Base-by-base conservation (phyloP, 805 yeast species). In the Pichia gijzeniarum region DNA sequence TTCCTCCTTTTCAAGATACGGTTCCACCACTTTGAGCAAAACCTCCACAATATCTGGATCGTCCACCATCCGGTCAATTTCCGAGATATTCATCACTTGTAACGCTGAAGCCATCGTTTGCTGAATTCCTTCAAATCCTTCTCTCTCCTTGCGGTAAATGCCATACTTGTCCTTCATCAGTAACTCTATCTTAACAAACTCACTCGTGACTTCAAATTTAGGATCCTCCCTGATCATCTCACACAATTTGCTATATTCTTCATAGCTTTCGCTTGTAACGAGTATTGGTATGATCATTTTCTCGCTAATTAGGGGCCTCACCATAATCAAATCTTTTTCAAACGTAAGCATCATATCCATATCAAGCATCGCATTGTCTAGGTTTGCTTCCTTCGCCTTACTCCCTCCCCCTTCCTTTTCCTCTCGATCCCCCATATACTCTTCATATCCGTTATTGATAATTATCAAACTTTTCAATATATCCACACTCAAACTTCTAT, bases 391-490 rank as follows among this genome's bases (percentile, higher is more conserved):
- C 7, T 5, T 16, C 4, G n/a, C 7, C 13, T n/a, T 4, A 14
- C 9, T 10, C 17, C 33, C 16, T 39, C 33, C 12, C 3, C 13
- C 13, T 35, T n/a, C 30, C 8, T 3, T 12, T 18, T 5, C 13
- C 14, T 20, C 13, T 27, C 16, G 8, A 18, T 20, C 7, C 34
- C 22, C 20, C 53, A 30, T 20, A 19, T 47, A 49, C 12, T 51
- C 43, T 34, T 45, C 41, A 40, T 42, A 54, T 8, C 50, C 41
- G 20, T 54, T 53, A 35, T 51, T 44, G 7, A 54, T 43, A 3
- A 51, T 43, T 8, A 56, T 21, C 5, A 54, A 43, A 20, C 52
- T 48, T 30, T 53, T 53, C 35, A 55, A 35, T 5, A 59, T 40
- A 41, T 59, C 58, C 12, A 53, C 41, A 5, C 58, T 58, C 16